Conservation (phyloP, 768 basidiomycete genomes). For the Dioszegia hungarica region DNA sequence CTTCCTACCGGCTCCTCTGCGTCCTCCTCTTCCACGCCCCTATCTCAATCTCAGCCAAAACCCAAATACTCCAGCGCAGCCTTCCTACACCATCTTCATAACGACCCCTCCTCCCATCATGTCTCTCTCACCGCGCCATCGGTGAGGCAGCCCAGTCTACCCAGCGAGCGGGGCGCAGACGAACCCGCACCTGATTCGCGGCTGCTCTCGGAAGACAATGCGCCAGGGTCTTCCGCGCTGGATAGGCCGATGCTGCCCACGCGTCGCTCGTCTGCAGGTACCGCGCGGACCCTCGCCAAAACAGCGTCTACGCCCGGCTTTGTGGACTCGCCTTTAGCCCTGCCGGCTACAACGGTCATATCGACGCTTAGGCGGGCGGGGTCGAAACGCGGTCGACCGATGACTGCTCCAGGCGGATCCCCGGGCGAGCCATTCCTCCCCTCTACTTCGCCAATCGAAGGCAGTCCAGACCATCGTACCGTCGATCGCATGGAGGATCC, state of each 20-base stretch:
- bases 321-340: background rate
- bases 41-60: no score
- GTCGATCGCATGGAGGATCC: background rate
- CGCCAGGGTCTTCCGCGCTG: background rate
- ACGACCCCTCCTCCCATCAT: conserved; percentile 44
- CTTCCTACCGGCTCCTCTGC: background rate
- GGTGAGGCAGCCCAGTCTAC: background rate
- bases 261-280: background rate
- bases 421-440: background rate
- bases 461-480: background rate
- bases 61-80: conserved; percentile 33
- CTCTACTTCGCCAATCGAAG: background rate
- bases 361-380: conserved; percentile 12
- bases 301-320: background rate
- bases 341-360: background rate
- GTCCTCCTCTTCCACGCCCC: no score
- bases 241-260: conserved; percentile 3
- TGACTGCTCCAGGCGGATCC: conserved; percentile 23
- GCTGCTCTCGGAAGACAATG: background rate
- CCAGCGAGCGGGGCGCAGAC: background rate
- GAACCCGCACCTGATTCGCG: background rate
- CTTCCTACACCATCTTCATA: conserved; percentile 45
- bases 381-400: conserved; percentile 23
- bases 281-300: background rate
- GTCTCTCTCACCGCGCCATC: conserved; percentile 31